Base-by-base conservation (phyloP, 176 grass and related monocot species). In the Lolium perenne region DNA sequence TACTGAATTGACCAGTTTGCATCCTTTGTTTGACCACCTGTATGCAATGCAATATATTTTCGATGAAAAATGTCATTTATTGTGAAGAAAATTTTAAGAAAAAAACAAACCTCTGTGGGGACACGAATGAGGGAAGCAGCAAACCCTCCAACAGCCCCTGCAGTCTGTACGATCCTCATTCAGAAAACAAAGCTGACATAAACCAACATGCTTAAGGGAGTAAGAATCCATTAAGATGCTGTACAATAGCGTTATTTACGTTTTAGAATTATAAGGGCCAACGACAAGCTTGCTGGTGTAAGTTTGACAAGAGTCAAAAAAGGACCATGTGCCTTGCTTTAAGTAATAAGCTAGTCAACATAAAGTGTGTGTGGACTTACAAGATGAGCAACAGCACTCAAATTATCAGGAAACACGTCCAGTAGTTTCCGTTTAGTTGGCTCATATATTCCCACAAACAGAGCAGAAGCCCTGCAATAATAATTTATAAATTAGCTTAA, bases 11-110 rank as follows among this genome's bases (percentile, higher is more conserved):
- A 45, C 93, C 84, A 13, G 93, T 98, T 86, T 98, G 96, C 90
- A 98, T 92, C 84, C 93, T 94, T 95, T 92, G 91, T 84, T 98
- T 98, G 50, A 95, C 90, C 25, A 98, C 96, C 96, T 98, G 81
- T 84, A 89, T 57, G 43, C 13, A 89, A 13, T 13, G 4, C 72
- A 53, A 47, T 80, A 15, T 0, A 61, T 43, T 87, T 78, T 71
- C 2, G 8, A 60, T 59, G 50, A 23, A 17, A 58, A 40, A 84
- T n/a, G 32, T 16, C 29, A 87, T 1, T 45, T 53, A 9, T 2
- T 55, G 78, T 66, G 58, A 25, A 60, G 46, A 68, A 47, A 83
- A 26, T 43, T 43, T 43, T 43, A 0, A 20, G 16, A 79, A 50
- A 43, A 85, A 60, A n/a, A 74, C 75, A 38, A 17, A 95, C 96